Percentiles rank a stretch among this genome's conserved stretches.
phyloP scores from a whole-genome alignment of 2,329 filamentous ascomycete species.

The Fusarium armeniacum region DNA sequence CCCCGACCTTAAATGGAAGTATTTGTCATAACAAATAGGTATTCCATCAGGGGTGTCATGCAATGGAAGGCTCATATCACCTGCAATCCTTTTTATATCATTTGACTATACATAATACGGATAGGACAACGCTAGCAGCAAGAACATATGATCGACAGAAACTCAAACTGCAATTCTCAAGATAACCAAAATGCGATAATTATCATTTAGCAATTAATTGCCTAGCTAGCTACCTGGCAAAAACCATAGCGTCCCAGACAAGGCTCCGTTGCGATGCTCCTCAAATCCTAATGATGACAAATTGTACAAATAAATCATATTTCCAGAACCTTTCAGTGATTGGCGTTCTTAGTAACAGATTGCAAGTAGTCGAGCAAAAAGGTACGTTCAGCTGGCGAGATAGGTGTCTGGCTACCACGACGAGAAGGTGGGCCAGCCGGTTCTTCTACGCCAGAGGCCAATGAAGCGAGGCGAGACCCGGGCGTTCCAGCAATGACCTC shows the following conservation, averaged over 20 bases:
- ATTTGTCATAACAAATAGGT: not conserved
- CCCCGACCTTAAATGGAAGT: not conserved
- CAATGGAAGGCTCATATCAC: not conserved
- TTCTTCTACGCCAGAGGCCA: conserved; percentile 59
- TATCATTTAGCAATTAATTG: conserved; percentile 24
- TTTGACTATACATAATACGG: not conserved
- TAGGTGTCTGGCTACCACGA: conserved; percentile 66
- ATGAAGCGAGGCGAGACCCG: conserved; percentile 59
- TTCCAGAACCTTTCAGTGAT: conserved; percentile 45
- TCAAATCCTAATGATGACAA: conserved; percentile 38
- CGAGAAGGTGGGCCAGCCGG: conserved; percentile 52
- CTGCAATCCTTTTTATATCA: not conserved
- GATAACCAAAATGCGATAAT: conserved; percentile 11
- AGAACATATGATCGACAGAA: not conserved
- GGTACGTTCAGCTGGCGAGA: conserved; percentile 78
- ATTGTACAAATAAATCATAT: conserved; percentile 34
- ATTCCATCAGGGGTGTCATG: not conserved
- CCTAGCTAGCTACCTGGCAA: conserved; percentile 23
- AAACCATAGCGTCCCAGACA: conserved; percentile 31
- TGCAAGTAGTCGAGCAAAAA: conserved; percentile 84
- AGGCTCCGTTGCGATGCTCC: conserved; percentile 41
- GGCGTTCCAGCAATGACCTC: conserved; percentile 45
- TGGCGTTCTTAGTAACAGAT: conserved; percentile 61
- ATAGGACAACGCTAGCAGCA: not conserved
- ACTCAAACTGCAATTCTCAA: conserved; percentile 6